Base-by-base conservation (phyloP, 169 alveolate species). In the Plasmodium blacklocki region DNA sequence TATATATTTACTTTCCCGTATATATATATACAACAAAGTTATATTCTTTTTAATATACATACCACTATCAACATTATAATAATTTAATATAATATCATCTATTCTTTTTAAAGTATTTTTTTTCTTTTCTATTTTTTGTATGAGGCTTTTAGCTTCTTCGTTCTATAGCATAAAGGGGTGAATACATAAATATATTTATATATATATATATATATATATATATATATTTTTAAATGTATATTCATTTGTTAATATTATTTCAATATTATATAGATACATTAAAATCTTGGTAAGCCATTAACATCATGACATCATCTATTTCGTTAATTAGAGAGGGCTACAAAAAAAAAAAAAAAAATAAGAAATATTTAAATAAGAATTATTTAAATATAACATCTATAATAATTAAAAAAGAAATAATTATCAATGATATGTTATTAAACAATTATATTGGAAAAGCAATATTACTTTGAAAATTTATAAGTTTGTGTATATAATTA, bases 61-160 rank as follows among this genome's bases (percentile, higher is more conserved):
- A 85, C 92, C 92, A 59, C 76, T 85, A 63, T 92, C 95, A 59
- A 90, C 92, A 64, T 88, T 78, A 74, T 86, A 93, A 63, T 91
- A 90, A 43, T 78, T 88, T 62, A 94, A 66, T 26, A 94, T 72
- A 9, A 93, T 91, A 52, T 90, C 88, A 64, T 94, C 96, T 39
- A 90, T 93, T 32, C 88, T 60, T 80, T 54, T 66, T 15, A 94
- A 87, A 21, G 94, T 92, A 43, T 73, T 92, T 52, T 92, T 88
- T 50, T 91, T 88, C 64, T 78, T 88, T 32, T 94, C 91, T 12
- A 90, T 52, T 74, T 89, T 88, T 60, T 60, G 71, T 15, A 92
- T 90, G 59, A 89, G 45, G 18, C 87, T 89, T 66, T 63, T 54
- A 23, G 95, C 95, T 63, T 94, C 95, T 11, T 92, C 94, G 60